Evolutionary conservation across 2,329 filamentous ascomycete species (phyloP).

Genomic region (Metarhizium humberi): DNA sequence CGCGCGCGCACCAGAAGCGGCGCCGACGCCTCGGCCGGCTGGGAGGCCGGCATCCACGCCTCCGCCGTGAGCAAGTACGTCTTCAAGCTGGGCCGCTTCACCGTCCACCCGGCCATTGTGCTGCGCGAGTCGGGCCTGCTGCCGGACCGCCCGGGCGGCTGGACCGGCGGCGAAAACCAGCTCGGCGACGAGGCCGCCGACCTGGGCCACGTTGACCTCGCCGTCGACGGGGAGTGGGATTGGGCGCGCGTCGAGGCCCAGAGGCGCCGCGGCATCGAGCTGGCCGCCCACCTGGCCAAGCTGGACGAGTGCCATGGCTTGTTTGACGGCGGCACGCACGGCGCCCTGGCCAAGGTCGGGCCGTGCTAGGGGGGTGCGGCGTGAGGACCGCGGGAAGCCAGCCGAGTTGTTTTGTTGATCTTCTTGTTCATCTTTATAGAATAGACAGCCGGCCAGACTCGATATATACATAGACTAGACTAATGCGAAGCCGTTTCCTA

Average conservation of each 20-base stretch:
- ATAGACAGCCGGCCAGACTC: no score
- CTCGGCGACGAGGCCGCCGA: slow-evolving; percentile 7
- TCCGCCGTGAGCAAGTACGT: slow-evolving; percentile 73
- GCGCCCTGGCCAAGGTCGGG: slow-evolving; percentile 40
- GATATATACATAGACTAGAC: no score
- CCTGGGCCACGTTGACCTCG: slow-evolving; percentile 17
- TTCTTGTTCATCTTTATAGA: no score
- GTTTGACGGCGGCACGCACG: slow-evolving; percentile 44
- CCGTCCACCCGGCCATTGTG: slow-evolving; percentile 71
- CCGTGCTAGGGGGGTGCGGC: slow-evolving; percentile 20
- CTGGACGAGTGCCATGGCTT: slow-evolving; percentile 44
- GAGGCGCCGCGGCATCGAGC: slow-evolving; percentile 44
- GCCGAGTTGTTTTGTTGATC: no score
- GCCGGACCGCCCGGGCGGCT: slow-evolving; percentile 61
- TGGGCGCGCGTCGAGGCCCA: slow-evolving; percentile 49
- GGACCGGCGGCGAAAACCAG: slow-evolving; percentile 35
- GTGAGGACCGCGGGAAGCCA: no score
- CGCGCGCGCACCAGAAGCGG: slow-evolving; percentile 30
- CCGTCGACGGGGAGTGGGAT: slow-evolving; percentile 37
- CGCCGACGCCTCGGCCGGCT: slow-evolving; percentile 29
- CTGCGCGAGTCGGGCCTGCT: slow-evolving; percentile 64
- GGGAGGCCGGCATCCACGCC: slow-evolving; percentile 59
- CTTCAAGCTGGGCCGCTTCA: slow-evolving; percentile 72
- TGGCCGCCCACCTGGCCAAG: slow-evolving; percentile 44
- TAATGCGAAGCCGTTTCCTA: no score